Base-by-base conservation (phyloP, 805 yeast genomes). In the Cyberlindnera xishuangbannaensis region DNA sequence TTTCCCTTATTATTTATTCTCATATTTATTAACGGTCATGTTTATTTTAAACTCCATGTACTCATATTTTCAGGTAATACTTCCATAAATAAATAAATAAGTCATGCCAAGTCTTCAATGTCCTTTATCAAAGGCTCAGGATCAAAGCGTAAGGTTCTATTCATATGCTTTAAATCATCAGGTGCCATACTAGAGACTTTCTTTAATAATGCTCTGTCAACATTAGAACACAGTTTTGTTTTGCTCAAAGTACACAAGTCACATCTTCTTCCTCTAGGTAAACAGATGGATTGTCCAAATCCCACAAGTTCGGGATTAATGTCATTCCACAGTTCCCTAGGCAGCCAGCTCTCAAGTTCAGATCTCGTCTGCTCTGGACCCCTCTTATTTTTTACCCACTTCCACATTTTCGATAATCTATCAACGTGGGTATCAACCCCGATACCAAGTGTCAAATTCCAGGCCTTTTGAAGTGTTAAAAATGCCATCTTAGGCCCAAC, bases 401-500 rank as follows among this genome's bases (percentile, higher is more conserved):
- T 67, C 82, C 87, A 86, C 76, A 81, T 70, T 37, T 74, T 76
- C 0, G 87, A 76, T 39, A 87, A 61, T 33, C 97, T 63, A 47
- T 83, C 88, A 33, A 88, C 76, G 56, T 88, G 97, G 3, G 85
- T 88, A 53, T 88, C 97, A 9, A 88, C 96, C 7, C 97, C 96
- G n/a, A 88, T 84, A 0, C 97, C 97, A 11, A 65, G 62, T 33
- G 69, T 77, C 38, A 78, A 62, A 26, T 67, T 62, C 96, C 96
- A 87, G 0, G 92, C 95, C 25, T 75, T 71, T 48, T 86, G 95
- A 38, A 86, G 61, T 2, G 88, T 67, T 25, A 88, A 59, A 53
- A 73, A 82, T 0, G 94, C 95, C 97, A 88, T 88, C 55, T 88
- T 88, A 7, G 95, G 95, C 0, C 97, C 97, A 3, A 88, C 95